Conservation (phyloP, 2,329 filamentous ascomycete genomes). For the Cadophora malorum region DNA sequence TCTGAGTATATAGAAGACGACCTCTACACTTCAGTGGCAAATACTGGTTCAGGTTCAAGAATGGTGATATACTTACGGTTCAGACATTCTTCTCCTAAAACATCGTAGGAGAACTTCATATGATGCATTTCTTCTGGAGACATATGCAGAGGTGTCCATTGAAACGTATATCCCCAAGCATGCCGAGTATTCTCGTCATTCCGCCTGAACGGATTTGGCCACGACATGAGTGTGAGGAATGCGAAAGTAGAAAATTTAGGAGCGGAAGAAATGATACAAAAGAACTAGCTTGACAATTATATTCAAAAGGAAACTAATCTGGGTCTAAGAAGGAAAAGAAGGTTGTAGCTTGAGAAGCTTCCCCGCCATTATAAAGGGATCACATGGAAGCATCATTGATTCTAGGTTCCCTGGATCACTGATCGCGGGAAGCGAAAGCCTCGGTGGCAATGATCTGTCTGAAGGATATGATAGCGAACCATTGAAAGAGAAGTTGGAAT, state of each 20-base stretch:
- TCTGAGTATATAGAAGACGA: background rate
- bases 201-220: constrained; percentile 34
- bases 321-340: background rate
- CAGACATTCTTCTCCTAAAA: constrained; percentile 69
- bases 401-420: background rate
- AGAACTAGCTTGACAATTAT: background rate
- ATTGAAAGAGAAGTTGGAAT: background rate
- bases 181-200: constrained; percentile 38
- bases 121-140: constrained; percentile 63
- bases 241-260: background rate
- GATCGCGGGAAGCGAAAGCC: background rate
- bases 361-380: constrained; percentile 9
- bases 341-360: background rate
- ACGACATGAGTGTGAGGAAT: constrained; percentile 22
- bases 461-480: background rate
- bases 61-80: constrained; percentile 43
- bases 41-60: background rate
- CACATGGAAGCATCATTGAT: constrained; percentile 26
- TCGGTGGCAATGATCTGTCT: background rate
- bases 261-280: background rate
- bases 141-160: constrained; percentile 70
- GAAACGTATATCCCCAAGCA: constrained; percentile 70
- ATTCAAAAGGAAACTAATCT: background rate
- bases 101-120: constrained; percentile 71
- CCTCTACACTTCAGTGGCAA: background rate